Conservation (phyloP, 2,329 filamentous ascomycete species). For the Boeremia exigua region DNA sequence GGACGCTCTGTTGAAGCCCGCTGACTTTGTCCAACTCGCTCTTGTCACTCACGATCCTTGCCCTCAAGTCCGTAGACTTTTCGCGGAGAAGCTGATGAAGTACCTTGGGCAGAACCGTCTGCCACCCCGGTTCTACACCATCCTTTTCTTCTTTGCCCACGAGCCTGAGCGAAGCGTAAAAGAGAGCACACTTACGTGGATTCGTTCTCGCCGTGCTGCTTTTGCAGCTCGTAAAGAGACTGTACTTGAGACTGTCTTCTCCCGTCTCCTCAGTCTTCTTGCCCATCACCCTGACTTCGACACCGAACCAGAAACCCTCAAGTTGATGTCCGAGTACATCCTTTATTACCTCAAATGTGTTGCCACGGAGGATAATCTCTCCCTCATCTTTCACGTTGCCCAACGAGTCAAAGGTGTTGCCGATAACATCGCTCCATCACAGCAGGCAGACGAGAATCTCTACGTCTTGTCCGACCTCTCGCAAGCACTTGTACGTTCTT, state of each 20-base stretch:
- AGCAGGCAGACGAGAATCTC: conserved; percentile 68
- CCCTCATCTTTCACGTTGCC: conserved; percentile 87
- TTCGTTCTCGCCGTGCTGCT: conserved; percentile 76
- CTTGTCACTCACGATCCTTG: conserved; percentile 80
- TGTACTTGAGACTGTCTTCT: conserved; percentile 80
- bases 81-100: conserved; percentile 87
- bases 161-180: conserved; percentile 80
- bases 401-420: conserved; percentile 90
- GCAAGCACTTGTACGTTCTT: conserved; percentile 80
- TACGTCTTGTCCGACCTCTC: conserved; percentile 89
- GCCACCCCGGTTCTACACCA: conserved; percentile 80
- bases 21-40: conserved; percentile 81
- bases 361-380: conserved; percentile 84
- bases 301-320: conserved; percentile 65
- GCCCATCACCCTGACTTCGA: conserved; percentile 94
- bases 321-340: conserved; percentile 86
- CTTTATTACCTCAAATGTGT: conserved; percentile 85
- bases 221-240: conserved; percentile 63
- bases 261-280: conserved; percentile 82
- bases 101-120: conserved; percentile 78
- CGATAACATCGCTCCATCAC: conserved; percentile 72
- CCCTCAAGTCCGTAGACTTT: conserved; percentile 75
- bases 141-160: conserved; percentile 89
- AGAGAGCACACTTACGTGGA: conserved; percentile 82
- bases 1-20: conserved; percentile 74